Evolutionary conservation across 768 basidiomycete species (phyloP).

Genomic region (Lactarius hengduanensis): DNA sequence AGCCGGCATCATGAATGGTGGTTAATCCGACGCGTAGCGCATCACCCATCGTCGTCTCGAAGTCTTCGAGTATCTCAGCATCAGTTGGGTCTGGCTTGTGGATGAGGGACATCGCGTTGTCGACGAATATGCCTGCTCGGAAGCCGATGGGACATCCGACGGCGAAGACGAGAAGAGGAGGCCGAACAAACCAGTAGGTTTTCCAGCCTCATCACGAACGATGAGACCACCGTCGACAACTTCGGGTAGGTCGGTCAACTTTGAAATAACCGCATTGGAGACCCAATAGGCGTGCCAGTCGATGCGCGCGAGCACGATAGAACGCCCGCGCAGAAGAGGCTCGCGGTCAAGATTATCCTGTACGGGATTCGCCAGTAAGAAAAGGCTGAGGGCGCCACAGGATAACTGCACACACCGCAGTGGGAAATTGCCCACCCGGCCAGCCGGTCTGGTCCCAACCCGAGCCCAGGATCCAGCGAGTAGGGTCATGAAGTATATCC

Average conservation of each 20-base stretch:
- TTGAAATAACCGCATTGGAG: conserved; percentile 65
- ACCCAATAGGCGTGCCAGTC: conserved; percentile 91
- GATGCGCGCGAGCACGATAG: conserved; percentile 71
- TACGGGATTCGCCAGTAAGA: background rate
- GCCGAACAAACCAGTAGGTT: conserved; percentile 60
- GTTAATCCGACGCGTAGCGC: conserved; percentile 81
- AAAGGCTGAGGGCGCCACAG: background rate
- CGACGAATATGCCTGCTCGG: conserved; percentile 66
- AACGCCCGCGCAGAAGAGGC: conserved; percentile 60
- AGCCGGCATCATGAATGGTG: conserved; percentile 80
- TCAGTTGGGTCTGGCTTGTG: conserved; percentile 62
- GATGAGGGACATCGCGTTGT: conserved; percentile 83
- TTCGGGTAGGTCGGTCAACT: conserved; percentile 59
- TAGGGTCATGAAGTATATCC: conserved; percentile 50
- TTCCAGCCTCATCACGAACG: conserved; percentile 56
- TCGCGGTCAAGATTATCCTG: conserved; percentile 76
- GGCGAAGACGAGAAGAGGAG: background rate
- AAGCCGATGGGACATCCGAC: background rate
- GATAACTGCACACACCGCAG: conserved; percentile 49
- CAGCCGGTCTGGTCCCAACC: conserved; percentile 95
- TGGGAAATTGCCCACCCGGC: conserved; percentile 57
- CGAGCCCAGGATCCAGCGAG: conserved; percentile 77
- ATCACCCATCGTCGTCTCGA: conserved; percentile 61
- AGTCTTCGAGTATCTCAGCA: conserved; percentile 55
- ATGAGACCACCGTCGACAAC: conserved; percentile 73